These are phyloP conservation scores for Euphorbia peplus DNA, from an alignment of 345 rosid species.

Conservation along the genomic window DNA sequence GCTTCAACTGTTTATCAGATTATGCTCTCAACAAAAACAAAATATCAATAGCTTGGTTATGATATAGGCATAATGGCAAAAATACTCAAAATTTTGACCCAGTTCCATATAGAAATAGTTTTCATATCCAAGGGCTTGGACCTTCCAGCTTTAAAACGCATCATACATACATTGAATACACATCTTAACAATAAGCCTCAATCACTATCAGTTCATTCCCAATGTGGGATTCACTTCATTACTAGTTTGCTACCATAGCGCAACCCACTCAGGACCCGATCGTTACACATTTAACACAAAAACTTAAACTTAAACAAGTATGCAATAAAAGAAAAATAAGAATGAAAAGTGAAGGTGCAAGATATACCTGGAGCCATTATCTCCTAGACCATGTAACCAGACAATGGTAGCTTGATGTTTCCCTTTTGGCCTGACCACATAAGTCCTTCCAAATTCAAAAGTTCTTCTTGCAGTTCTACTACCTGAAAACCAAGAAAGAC, in stretches of 20 bases:
- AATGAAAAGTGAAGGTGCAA: not conserved
- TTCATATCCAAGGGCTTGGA: no score
- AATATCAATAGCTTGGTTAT: constrained; percentile 1
- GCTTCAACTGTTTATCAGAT: constrained; percentile 8
- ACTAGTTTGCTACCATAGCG: no score
- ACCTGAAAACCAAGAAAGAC: constrained; percentile 35
- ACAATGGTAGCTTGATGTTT: constrained; percentile 50
- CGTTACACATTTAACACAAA: no score
- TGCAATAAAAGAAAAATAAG: not conserved
- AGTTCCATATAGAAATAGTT: not conserved
- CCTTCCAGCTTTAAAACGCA: no score
- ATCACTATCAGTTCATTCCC: no score
- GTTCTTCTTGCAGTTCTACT: constrained; percentile 35
- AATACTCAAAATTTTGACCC: not conserved
- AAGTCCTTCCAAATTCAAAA: constrained; percentile 46
- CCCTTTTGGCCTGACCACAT: constrained; percentile 51
- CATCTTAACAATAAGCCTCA: no score
- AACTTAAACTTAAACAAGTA: not conserved
- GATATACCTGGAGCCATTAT: constrained; percentile 53
- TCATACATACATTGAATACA: no score
- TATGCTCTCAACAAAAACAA: constrained; percentile 3
- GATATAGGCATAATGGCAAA: not conserved
- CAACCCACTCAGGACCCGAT: no score
- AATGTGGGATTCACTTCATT: no score
- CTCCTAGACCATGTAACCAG: constrained; percentile 53